These are phyloP conservation scores for Nemania abortiva DNA, from an alignment of 2,329 filamentous ascomycete genomes.

Conservation along the genomic window DNA sequence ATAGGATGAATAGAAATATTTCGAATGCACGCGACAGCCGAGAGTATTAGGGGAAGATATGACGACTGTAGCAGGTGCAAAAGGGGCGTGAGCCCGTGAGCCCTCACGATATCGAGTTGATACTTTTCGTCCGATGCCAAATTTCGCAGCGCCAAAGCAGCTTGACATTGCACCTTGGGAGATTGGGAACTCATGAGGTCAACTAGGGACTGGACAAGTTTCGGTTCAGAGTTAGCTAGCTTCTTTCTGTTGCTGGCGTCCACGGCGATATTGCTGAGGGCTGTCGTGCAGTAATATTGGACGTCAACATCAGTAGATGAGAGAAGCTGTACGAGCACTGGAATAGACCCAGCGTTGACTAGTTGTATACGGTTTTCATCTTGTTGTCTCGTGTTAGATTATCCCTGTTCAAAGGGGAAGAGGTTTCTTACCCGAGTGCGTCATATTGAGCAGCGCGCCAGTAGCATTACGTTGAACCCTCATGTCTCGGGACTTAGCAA, in stretches of 20 bases:
- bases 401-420: neutral
- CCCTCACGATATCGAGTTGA: conserved; percentile 95
- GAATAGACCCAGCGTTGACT: conserved; percentile 97
- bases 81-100: conserved; percentile 85
- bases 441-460: conserved; percentile 97
- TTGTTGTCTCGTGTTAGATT: conserved; percentile 53
- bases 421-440: conserved; percentile 85
- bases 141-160: conserved; percentile 92
- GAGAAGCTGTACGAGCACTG: conserved; percentile 93
- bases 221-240: conserved; percentile 88
- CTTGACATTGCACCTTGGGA: conserved; percentile 97
- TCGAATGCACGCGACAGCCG: conserved; percentile 96
- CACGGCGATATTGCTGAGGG: conserved; percentile 97
- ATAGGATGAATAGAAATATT: conserved; percentile 98
- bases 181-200: conserved; percentile 98
- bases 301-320: conserved; percentile 95
- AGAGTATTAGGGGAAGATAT: conserved; percentile 94
- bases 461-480: conserved; percentile 97
- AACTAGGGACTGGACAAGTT: conserved; percentile 92
- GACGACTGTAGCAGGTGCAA: conserved; percentile 93
- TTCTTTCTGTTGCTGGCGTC: conserved; percentile 91
- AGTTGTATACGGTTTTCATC: conserved; percentile 98
- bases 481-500: conserved; percentile 99
- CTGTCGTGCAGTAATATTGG: conserved; percentile 99
- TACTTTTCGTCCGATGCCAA: conserved; percentile 98